Evolutionary conservation across 164 flowering plant species (phyloP).

Genomic region (Amborella trichopoda): DNA sequence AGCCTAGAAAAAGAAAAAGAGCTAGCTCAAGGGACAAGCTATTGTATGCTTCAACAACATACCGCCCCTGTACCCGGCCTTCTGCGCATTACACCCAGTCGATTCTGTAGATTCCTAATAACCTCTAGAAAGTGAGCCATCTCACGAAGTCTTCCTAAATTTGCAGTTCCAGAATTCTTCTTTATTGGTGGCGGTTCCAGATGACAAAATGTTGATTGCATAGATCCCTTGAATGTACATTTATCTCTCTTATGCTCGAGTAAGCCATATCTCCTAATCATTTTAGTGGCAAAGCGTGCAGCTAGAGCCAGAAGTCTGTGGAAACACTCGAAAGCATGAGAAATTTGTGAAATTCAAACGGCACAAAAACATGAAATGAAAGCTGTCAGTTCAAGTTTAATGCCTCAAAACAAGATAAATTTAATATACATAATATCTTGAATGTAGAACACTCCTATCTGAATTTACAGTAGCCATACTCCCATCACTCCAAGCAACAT

Average conservation of each 20-base stretch:
- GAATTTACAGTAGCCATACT: too few species aligned
- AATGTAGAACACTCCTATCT: too few species aligned
- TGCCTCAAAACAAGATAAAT: too few species aligned
- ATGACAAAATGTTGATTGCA: constrained; percentile 6
- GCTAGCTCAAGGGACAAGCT: too few species aligned
- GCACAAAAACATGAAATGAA: too few species aligned
- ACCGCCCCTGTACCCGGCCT: constrained; percentile 52
- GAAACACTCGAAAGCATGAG: constrained; percentile 13
- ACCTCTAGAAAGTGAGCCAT: constrained; percentile 74
- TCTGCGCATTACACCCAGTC: constrained; percentile 30
- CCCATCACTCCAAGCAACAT: too few species aligned
- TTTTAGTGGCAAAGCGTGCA: constrained; percentile 64
- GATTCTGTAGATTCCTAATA: constrained; percentile 57
- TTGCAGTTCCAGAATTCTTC: constrained; percentile 12
- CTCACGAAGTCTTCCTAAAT: constrained; percentile 40
- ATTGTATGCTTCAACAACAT: too few species aligned
- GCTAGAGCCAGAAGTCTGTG: constrained; percentile 74
- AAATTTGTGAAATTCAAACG: not conserved
- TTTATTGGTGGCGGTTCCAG: constrained; percentile 16
- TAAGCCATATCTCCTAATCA: constrained; percentile 66
- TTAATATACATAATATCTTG: too few species aligned
- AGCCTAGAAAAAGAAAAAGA: not conserved
- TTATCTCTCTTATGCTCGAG: constrained; percentile 27
- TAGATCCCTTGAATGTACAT: constrained; percentile 8
- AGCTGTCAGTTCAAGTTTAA: too few species aligned